Conservation (phyloP, 1,139 yeast species). For the Saccharomyces hybrid region DNA sequence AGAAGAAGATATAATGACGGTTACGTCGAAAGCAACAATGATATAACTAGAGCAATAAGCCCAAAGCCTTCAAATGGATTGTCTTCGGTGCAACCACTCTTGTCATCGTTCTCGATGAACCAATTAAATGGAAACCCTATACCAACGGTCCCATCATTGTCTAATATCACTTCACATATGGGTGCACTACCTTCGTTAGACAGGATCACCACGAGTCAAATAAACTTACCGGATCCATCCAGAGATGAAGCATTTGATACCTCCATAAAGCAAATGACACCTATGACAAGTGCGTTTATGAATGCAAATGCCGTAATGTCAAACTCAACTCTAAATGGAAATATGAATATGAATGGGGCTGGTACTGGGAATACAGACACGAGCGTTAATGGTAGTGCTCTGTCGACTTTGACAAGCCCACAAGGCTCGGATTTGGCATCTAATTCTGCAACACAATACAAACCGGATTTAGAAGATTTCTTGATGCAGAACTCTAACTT, state of each 20-base stretch:
- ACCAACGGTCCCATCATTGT: neutral
- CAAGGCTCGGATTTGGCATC: slow-evolving; percentile 16
- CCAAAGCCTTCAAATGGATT: neutral
- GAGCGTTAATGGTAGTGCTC: slow-evolving; percentile 1
- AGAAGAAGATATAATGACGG: slow-evolving; percentile 18
- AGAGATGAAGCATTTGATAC: slow-evolving; percentile 1
- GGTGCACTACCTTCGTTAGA: slow-evolving; percentile 15
- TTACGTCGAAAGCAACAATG: neutral
- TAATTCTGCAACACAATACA: slow-evolving; percentile 5
- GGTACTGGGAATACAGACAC: slow-evolving; percentile 5
- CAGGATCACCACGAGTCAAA: slow-evolving; percentile 9
- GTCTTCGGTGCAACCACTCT: neutral
- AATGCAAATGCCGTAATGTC: neutral
- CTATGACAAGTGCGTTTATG: neutral
- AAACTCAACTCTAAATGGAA: slow-evolving; percentile 1
- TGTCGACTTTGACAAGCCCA: slow-evolving; percentile 8
- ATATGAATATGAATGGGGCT: neutral
- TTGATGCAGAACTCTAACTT: slow-evolving; percentile 27
- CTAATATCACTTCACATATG: slow-evolving; percentile 2
- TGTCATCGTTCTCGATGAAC: neutral
- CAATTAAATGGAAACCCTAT: neutral
- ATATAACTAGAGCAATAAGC: neutral
- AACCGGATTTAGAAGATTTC: slow-evolving; percentile 31
- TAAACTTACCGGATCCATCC: slow-evolving; percentile 10
- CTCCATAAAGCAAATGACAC: neutral